phyloP scores from a whole-genome alignment of 345 rosid species.

The Linum tenue region DNA sequence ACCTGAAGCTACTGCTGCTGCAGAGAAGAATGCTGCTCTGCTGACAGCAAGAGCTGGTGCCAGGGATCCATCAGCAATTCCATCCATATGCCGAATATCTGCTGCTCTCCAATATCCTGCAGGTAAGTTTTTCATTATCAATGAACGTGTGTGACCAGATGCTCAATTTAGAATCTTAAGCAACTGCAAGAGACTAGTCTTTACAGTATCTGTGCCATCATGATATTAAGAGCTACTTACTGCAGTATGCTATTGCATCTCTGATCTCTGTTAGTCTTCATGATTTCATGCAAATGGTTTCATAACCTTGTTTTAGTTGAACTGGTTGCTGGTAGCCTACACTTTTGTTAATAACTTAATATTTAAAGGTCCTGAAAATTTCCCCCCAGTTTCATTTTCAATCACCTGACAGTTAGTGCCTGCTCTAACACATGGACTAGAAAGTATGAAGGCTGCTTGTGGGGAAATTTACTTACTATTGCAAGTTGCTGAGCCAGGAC shows the following conservation, averaged over 20 bases:
- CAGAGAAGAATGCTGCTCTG: slow-evolving; percentile 88
- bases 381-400: too few species aligned
- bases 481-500: too few species aligned
- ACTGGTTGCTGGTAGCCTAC: too few species aligned
- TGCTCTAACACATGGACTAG: background rate
- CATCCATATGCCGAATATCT: slow-evolving; percentile 90
- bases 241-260: background rate
- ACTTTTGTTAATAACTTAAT: too few species aligned
- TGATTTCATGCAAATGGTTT: background rate
- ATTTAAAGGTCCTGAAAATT: background rate
- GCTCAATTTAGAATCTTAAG: background rate
- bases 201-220: background rate
- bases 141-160: background rate
- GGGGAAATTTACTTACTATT: background rate
- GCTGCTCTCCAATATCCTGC: slow-evolving; percentile 95
- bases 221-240: too few species aligned
- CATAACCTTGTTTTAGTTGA: background rate
- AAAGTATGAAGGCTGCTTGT: background rate
- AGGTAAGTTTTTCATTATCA: slow-evolving; percentile 34
- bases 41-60: slow-evolving; percentile 98
- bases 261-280: background rate
- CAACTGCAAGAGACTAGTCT: background rate
- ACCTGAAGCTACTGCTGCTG: slow-evolving; percentile 76
- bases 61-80: slow-evolving; percentile 96
- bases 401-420: background rate